Conservation (phyloP, 1,139 yeast genomes). For the Debaryomyces sp. region DNA sequence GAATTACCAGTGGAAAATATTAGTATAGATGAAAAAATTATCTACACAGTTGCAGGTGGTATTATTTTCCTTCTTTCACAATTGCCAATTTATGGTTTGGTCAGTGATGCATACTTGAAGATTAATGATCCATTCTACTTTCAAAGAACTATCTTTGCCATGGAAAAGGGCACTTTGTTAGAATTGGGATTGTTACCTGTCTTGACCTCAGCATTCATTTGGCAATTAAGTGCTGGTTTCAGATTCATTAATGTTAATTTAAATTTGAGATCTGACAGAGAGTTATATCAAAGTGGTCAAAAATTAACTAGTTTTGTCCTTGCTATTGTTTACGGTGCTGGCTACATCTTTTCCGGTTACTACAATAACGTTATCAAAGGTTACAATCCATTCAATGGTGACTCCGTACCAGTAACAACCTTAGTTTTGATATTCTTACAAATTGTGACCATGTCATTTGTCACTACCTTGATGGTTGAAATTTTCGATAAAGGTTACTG, state of each 20-base stretch:
- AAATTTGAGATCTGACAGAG: conserved; percentile 70
- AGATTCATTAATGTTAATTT: conserved; percentile 76
- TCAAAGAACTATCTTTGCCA: conserved; percentile 76
- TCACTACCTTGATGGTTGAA: conserved; percentile 71
- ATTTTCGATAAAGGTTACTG: conserved; percentile 90
- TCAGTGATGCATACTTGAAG: conserved; percentile 38
- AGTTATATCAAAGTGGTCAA: conserved; percentile 82
- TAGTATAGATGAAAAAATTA: conserved; percentile 73
- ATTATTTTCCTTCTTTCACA: conserved; percentile 64
- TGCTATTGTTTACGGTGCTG: conserved; percentile 51
- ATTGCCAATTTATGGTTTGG: conserved; percentile 76
- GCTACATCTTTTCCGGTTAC: conserved; percentile 69
- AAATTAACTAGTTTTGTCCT: conserved; percentile 70
- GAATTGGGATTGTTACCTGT: conserved; percentile 83
- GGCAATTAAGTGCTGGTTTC: conserved; percentile 84
- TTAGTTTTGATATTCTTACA: conserved; percentile 61
- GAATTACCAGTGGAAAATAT: conserved; percentile 71
- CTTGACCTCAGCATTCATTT: conserved; percentile 66
- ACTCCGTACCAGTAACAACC: conserved; percentile 30
- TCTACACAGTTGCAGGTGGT: conserved; percentile 74
- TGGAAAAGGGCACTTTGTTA: conserved; percentile 75
- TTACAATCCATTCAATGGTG: conserved; percentile 31
- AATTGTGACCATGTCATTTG: conserved; percentile 63
- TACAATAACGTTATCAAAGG: conserved; percentile 55
- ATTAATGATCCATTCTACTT: conserved; percentile 71